phyloP scores from a whole-genome alignment of 108 stramenopile genomes.

The Poteriospumella lacustris region DNA sequence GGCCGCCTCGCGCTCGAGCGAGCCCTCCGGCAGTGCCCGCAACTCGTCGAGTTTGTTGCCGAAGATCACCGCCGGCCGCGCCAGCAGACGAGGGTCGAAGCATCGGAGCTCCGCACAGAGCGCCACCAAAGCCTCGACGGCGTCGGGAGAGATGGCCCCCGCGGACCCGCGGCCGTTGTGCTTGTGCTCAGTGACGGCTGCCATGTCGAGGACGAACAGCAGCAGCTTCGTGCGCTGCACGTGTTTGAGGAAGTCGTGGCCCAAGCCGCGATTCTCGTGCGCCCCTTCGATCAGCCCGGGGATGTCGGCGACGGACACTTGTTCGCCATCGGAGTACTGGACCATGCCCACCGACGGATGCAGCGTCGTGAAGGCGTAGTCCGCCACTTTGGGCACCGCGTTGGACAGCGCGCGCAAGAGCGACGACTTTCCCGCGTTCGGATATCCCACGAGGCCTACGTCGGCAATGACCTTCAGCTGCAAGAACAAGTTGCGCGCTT shows the following conservation, averaged over 20 bases:
- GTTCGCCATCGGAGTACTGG: constrained; percentile 70
- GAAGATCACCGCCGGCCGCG: not conserved
- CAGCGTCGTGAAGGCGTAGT: constrained; percentile 94
- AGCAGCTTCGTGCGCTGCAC: constrained; percentile 73
- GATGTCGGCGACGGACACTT: constrained; percentile 81
- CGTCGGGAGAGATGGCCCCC: too few relatives aligned
- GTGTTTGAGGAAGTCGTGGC: constrained; percentile 88
- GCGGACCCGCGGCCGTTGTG: too few relatives aligned
- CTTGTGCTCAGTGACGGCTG: not conserved
- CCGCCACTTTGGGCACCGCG: constrained; percentile 82
- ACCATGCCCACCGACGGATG: constrained; percentile 81
- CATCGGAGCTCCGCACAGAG: not conserved
- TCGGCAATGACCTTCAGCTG: constrained; percentile 92
- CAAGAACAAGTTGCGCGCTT: constrained; percentile 62
- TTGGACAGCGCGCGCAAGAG: constrained; percentile 76
- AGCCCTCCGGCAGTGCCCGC: too few relatives aligned
- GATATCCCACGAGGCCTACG: constrained; percentile 91
- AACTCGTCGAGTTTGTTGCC: not conserved
- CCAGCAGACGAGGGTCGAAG: not conserved
- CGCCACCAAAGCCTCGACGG: too few relatives aligned
- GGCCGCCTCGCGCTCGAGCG: not conserved
- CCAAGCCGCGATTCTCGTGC: constrained; percentile 79
- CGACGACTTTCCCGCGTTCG: constrained; percentile 91
- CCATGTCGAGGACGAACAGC: constrained; percentile 52
- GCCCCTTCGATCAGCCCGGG: constrained; percentile 95